A percentile compares a stretch with the other conserved stretches of the same genome.
phyloP scores from a whole-genome alignment of 352 stramenopile species.

The Pythium grandisporangium region DNA sequence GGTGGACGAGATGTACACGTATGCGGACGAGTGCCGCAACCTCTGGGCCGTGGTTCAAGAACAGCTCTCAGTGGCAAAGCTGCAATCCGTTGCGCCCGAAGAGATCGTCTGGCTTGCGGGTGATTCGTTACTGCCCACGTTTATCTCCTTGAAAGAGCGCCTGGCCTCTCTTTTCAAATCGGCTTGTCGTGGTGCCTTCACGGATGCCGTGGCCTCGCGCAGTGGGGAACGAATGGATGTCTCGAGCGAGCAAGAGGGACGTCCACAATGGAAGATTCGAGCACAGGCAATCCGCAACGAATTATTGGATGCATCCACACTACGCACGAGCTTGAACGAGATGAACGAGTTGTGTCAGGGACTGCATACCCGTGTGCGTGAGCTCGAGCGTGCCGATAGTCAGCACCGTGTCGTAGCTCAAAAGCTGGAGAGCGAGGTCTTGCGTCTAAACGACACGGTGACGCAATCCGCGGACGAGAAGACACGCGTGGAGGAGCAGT shows the following conservation, averaged over 20 bases:
- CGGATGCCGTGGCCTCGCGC: constrained; percentile 51
- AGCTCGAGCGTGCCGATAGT: constrained; percentile 65
- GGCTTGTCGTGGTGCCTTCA: constrained; percentile 71
- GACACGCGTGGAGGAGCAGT: constrained; percentile 36
- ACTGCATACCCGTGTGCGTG: constrained; percentile 55
- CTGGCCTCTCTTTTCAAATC: constrained; percentile 56
- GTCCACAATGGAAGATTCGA: constrained; percentile 65
- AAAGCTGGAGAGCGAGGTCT: constrained; percentile 67
- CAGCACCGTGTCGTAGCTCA: constrained; percentile 71
- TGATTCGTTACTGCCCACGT: constrained; percentile 26
- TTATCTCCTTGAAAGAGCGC: constrained; percentile 55
- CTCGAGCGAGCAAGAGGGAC: constrained; percentile 12
- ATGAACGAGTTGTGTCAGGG: constrained; percentile 55
- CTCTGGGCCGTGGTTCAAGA: constrained; percentile 31
- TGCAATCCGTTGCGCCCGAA: constrained; percentile 9
- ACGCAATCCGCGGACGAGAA: constrained; percentile 26
- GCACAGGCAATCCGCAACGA: constrained; percentile 65
- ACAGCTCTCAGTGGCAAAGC: constrained; percentile 18
- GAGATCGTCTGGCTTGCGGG: constrained; percentile 37
- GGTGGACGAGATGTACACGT: constrained; percentile 42
- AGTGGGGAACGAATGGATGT: constrained; percentile 15
- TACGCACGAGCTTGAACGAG: constrained; percentile 52
- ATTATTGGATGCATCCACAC: constrained; percentile 42
- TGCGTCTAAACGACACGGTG: constrained; percentile 39
- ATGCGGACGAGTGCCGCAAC: constrained; percentile 32